phyloP scores from a whole-genome alignment of 164 flowering plant species.

The Vitis rotundifolia region DNA sequence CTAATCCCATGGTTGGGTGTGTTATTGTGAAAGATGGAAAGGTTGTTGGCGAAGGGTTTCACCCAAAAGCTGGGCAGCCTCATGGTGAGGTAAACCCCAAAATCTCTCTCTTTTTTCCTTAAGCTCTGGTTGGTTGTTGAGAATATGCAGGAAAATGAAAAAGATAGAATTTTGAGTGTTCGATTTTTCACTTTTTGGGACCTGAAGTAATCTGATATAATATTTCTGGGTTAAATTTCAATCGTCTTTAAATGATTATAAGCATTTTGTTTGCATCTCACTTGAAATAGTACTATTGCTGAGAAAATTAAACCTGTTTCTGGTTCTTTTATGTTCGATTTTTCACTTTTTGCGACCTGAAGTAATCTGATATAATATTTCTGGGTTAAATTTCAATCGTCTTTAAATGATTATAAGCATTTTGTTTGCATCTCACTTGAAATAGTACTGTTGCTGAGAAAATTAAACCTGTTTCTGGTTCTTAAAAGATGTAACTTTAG shows the following conservation, averaged over 20 bases:
- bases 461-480: too few species aligned
- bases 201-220: not conserved
- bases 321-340: not conserved
- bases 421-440: too few species aligned
- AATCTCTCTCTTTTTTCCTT: not conserved
- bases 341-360: not conserved
- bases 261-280: too few species aligned
- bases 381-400: too few species aligned
- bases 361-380: not conserved
- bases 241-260: too few species aligned
- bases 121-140: not conserved
- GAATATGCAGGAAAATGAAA: not conserved
- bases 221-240: too few species aligned
- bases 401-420: too few species aligned
- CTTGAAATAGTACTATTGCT: too few species aligned
- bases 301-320: too few species aligned
- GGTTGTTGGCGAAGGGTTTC: constrained; percentile 92
- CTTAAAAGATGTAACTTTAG: too few species aligned
- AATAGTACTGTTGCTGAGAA: too few species aligned
- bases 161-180: not conserved
- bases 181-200: not conserved
- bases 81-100: constrained; percentile 79
- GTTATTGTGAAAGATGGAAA: constrained; percentile 88
- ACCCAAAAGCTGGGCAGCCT: constrained; percentile 97
- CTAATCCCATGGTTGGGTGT: constrained; percentile 98